Conservation (phyloP, 83 land plant species). For the Larix sibirica region DNA sequence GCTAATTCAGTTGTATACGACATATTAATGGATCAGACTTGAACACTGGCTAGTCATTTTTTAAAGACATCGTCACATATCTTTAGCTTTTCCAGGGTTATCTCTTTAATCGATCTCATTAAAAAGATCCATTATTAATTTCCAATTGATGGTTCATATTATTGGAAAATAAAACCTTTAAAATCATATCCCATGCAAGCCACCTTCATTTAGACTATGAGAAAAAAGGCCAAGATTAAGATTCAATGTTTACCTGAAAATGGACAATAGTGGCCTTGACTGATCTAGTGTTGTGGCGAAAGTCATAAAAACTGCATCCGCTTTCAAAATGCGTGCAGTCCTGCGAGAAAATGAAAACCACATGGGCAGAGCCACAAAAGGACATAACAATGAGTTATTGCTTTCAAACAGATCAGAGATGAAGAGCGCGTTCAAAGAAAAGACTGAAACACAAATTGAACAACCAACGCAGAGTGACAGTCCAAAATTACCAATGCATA, state of each 20-base stretch:
- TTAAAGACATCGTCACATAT: too few relatives aligned
- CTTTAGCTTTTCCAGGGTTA: too few relatives aligned
- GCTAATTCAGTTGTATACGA: too few relatives aligned
- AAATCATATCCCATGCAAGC: too few relatives aligned
- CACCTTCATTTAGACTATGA: too few relatives aligned
- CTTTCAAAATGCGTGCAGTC: slow-evolving; percentile 57
- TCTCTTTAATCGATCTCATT: too few relatives aligned
- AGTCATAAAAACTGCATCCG: slow-evolving; percentile 71
- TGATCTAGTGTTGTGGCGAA: slow-evolving; percentile 69
- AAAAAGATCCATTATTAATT: neutral
- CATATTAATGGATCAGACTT: too few relatives aligned
- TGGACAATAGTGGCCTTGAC: slow-evolving; percentile 87
- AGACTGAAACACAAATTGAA: too few relatives aligned
- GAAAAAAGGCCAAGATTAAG: neutral
- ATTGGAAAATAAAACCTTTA: neutral
- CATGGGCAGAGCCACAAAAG: neutral
- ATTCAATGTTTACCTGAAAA: slow-evolving; percentile 64
- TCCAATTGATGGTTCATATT: neutral
- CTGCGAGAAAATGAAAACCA: slow-evolving; percentile 25
- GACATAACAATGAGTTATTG: neutral
- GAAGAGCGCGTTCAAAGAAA: neutral
- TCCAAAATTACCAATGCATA: slow-evolving; percentile 4
- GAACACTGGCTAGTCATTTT: too few relatives aligned
- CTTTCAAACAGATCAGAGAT: neutral
- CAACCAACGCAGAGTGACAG: neutral